A percentile compares a stretch with the other conserved stretches of the same genome.
Evolutionary conservation across 768 basidiomycete species (phyloP).

Genomic region (Mycena metata): DNA sequence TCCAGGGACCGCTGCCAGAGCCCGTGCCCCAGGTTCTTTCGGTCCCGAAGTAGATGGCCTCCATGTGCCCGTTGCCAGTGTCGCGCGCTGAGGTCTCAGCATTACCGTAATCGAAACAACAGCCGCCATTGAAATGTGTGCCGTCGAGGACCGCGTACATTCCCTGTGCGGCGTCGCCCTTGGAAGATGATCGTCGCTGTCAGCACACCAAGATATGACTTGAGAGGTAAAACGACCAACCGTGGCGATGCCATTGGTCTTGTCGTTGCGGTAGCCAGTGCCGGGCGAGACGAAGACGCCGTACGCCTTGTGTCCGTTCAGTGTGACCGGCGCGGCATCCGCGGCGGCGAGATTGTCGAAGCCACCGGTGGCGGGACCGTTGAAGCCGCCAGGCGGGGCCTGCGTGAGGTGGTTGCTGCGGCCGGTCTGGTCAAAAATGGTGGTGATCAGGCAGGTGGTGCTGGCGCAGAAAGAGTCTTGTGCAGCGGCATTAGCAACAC

Average conservation of each 20-base stretch:
- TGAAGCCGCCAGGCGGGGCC: constrained; percentile 18
- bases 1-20: constrained; percentile 6
- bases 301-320: constrained; percentile 16
- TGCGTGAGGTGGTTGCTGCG: constrained; percentile 23
- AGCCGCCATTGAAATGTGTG: constrained; percentile 23
- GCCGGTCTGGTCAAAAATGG: constrained; percentile 18
- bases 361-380: constrained; percentile 16
- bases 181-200: background rate
- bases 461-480: too few relatives aligned
- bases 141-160: too few relatives aligned
- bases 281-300: too few relatives aligned
- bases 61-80: constrained; percentile 7
- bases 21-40: constrained; percentile 4
- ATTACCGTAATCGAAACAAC: constrained; percentile 38
- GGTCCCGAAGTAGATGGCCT: constrained; percentile 18
- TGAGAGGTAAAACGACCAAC: background rate
- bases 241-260: constrained; percentile 26
- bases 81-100: constrained; percentile 29
- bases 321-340: constrained; percentile 26
- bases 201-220: background rate
- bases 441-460: background rate
- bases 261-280: constrained; percentile 29
- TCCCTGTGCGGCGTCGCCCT: constrained; percentile 17
- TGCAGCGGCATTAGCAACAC: constrained; percentile 23
- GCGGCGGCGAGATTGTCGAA: constrained; percentile 29